These are phyloP conservation scores for Starmerella riodocensis DNA, from an alignment of 805 yeast species.

Conservation along the genomic window DNA sequence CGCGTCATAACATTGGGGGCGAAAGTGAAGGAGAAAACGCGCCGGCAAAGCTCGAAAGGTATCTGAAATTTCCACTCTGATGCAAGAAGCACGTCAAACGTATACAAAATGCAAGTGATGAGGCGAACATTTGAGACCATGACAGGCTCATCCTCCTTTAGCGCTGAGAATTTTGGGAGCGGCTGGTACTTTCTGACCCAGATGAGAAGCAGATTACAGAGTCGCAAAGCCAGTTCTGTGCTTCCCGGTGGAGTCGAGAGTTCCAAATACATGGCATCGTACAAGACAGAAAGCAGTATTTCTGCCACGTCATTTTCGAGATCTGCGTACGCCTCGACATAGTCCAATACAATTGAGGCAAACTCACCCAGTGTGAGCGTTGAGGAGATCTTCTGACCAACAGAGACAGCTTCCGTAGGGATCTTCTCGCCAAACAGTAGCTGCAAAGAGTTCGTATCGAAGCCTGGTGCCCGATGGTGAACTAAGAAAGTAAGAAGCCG, in stretches of 20 bases:
- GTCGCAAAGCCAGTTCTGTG: neutral
- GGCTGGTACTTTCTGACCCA: slow-evolving; percentile 9
- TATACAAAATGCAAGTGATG: slow-evolving; percentile 10
- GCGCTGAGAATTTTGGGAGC: slow-evolving; percentile 7
- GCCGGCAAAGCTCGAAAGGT: slow-evolving; percentile 9
- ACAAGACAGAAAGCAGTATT: slow-evolving; percentile 11
- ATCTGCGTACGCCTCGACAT: neutral
- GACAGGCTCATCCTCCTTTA: slow-evolving; percentile 4
- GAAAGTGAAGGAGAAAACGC: slow-evolving; percentile 5
- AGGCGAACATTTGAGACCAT: neutral
- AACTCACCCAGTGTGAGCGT: slow-evolving; percentile 3
- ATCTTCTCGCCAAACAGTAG: slow-evolving; percentile 5
- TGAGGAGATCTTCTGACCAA: slow-evolving; percentile 9
- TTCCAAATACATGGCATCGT: slow-evolving; percentile 4
- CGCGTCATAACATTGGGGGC: slow-evolving; percentile 8
- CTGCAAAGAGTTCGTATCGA: slow-evolving; percentile 3
- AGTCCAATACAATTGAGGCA: neutral
- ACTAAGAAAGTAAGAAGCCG: slow-evolving; percentile 7
- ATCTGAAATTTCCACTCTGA: slow-evolving; percentile 4
- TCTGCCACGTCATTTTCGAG: slow-evolving; percentile 2
- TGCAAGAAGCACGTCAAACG: slow-evolving; percentile 11
- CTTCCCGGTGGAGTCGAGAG: neutral
- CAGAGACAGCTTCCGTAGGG: neutral
- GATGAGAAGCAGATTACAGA: neutral
- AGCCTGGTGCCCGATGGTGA: slow-evolving; percentile 13